phyloP scores from a whole-genome alignment of 1,139 yeast species.

The Candida glucosophila region DNA sequence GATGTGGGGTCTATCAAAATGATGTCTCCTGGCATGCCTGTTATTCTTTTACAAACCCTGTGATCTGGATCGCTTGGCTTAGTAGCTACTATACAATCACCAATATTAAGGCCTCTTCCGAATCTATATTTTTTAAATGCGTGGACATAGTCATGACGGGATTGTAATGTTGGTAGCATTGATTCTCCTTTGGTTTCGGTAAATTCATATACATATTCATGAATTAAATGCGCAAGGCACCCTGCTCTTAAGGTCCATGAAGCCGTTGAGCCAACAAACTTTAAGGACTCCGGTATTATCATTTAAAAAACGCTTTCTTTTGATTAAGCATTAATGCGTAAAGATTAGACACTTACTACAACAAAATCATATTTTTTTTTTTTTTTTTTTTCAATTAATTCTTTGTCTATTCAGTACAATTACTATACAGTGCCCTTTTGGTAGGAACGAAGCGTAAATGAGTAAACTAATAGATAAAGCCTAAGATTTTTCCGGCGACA shows the following conservation, averaged over 20 bases:
- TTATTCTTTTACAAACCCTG: constrained; percentile 82
- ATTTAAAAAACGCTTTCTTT: too few species aligned
- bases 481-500: constrained; percentile 93
- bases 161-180: constrained; percentile 85
- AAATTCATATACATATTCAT: constrained; percentile 62
- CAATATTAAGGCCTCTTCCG: constrained; percentile 59
- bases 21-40: constrained; percentile 94
- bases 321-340: too few species aligned
- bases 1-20: constrained; percentile 74
- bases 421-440: too few species aligned
- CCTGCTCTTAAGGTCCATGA: constrained; percentile 53
- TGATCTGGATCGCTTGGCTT: constrained; percentile 88
- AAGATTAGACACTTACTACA: too few species aligned
- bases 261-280: constrained; percentile 23
- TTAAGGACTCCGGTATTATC: constrained; percentile 16
- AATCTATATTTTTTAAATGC: constrained; percentile 53
- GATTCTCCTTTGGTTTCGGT: constrained; percentile 88
- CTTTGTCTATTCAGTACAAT: too few species aligned
- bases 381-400: too few species aligned
- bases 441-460: too few species aligned
- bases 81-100: constrained; percentile 81
- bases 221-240: constrained; percentile 60
- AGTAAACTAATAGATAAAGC: constrained; percentile 68
- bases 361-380: too few species aligned
- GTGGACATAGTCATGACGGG: constrained; percentile 71